Conservation (phyloP, 1,139 yeast genomes). For the Citeromyces siamensis region DNA sequence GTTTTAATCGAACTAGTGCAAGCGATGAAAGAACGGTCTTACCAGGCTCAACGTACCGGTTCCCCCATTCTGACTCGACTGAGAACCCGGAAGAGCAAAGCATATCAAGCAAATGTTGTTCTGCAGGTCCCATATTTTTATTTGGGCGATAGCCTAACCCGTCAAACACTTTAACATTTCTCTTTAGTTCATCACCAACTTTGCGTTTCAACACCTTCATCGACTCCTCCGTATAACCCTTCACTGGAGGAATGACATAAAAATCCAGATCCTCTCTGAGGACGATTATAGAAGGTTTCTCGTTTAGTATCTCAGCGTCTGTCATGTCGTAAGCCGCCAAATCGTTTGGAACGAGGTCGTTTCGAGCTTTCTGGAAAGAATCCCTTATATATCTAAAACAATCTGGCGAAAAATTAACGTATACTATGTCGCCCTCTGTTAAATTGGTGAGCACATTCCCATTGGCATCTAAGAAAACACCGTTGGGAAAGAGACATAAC, state of each 20-base stretch:
- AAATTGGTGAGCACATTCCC: slow-evolving; percentile 70
- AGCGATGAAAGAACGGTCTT: slow-evolving; percentile 80
- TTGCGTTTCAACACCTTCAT: slow-evolving; percentile 56
- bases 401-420: slow-evolving; percentile 74
- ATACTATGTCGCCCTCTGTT: slow-evolving; percentile 66
- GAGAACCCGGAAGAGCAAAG: slow-evolving; percentile 81
- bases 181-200: slow-evolving; percentile 53
- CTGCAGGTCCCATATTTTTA: slow-evolving; percentile 75
- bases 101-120: slow-evolving; percentile 91
- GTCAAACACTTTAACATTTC: slow-evolving; percentile 53
- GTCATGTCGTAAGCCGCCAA: slow-evolving; percentile 20
- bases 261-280: slow-evolving; percentile 90
- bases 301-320: slow-evolving; percentile 51
- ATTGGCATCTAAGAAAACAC: slow-evolving; percentile 64
- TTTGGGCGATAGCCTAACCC: slow-evolving; percentile 42
- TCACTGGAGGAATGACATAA: slow-evolving; percentile 72
- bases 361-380: slow-evolving; percentile 33
- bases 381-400: slow-evolving; percentile 78
- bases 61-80: slow-evolving; percentile 71
- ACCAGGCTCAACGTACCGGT: slow-evolving; percentile 71
- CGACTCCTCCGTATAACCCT: slow-evolving; percentile 34
- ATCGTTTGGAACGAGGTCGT: slow-evolving; percentile 21
- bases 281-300: slow-evolving; percentile 86
- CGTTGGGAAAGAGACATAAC: slow-evolving; percentile 80
- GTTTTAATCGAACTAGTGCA: slow-evolving; percentile 58